phyloP scores from a whole-genome alignment of 116 monocot species.

The Zostera marina region DNA sequence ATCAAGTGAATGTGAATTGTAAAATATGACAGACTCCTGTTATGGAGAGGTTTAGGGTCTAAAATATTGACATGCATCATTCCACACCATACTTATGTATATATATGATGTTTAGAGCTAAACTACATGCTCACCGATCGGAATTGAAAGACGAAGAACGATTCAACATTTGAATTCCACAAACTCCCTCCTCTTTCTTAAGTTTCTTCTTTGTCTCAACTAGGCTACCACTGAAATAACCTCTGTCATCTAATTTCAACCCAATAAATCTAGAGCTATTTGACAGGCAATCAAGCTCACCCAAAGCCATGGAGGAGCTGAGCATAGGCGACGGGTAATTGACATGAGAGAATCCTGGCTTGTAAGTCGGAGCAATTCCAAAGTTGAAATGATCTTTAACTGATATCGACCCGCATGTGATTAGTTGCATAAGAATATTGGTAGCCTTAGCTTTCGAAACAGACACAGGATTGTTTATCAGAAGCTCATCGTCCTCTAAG shows the following conservation, averaged over 20 bases:
- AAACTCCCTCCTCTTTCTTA: conserved; percentile 26
- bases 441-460: conserved; percentile 43
- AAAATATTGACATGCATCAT: no score
- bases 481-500: conserved; percentile 55
- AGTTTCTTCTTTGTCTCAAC: conserved; percentile 61
- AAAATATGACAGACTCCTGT: no score
- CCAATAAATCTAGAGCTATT: conserved; percentile 38
- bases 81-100: no score
- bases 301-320: conserved; percentile 20
- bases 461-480: conserved; percentile 13
- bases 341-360: conserved; percentile 40
- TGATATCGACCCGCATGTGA: conserved; percentile 79
- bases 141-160: conserved; percentile 68
- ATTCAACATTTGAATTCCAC: conserved; percentile 29
- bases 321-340: conserved; percentile 38
- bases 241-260: conserved; percentile 64
- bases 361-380: conserved; percentile 43
- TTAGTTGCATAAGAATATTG: conserved; percentile 71
- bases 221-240: conserved; percentile 86
- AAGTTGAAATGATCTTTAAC: conserved; percentile 66
- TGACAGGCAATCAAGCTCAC: conserved; percentile 43
- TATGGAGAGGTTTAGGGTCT: no score
- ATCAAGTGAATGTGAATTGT: no score
- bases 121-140: conserved; percentile 34
- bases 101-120: no score